Base-by-base conservation (phyloP, 805 yeast genomes). In the Nakazawaea ernobii region DNA sequence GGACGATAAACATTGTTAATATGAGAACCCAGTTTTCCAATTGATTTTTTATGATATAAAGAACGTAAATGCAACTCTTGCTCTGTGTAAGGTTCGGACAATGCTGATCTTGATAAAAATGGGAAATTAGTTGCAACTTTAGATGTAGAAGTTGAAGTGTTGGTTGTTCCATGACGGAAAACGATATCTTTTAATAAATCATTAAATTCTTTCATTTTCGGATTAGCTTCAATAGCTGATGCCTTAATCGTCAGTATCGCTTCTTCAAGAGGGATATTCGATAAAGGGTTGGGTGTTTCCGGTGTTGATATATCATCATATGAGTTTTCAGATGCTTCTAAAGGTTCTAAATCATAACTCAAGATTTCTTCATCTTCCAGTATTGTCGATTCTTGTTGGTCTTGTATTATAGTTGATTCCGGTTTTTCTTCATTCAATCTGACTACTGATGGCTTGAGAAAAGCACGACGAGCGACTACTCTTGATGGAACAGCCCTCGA, bases 1-100 rank as follows among this genome's bases (percentile, higher is more conserved):
- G 96, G 95, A 45, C 68, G 65, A 61, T 87, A 89, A 6, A 86
- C 82, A 49, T 79, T 72, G 46, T 69, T 63, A n/a, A 86, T 57
- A 13, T 68, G 60, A 1, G 95, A 80, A 0, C 97, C 97, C 33
- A 85, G 62, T 32, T 63, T 66, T 3, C 84, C 83, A 26, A 75
- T 69, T 13, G 65, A 68, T 33, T 70, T 60, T 35, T 80, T 70
- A 61, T 84, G 86, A 57, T 81, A 78, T 59, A 79, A 70, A 56
- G 83, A 84, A 60, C 97, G 81, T 52, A 87, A 70, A 53, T 76
- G 82, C 42, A 90, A 73, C 64, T 91, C 97, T 55, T 87, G 89
- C 36, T 71, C 66, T 1, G 95, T 76, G 64, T 87, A 91, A 35
- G 91, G 80, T 62, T 79, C 81, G 49, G 73, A 72, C 36, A 70